Conservation (phyloP, 129 eudicot species). For the Cynara cardunculus region DNA sequence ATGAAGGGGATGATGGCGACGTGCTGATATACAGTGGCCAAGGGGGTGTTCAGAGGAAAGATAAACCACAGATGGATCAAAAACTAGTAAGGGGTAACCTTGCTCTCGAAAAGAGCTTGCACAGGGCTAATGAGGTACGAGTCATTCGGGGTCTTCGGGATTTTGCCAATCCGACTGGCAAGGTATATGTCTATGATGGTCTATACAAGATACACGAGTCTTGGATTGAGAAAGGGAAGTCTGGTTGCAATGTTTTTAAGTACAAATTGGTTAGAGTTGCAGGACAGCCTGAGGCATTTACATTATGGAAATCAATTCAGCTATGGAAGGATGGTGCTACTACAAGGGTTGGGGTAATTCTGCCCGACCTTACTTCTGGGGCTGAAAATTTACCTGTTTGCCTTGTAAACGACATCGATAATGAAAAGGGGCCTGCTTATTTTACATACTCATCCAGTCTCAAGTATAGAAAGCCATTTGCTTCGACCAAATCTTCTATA, state of each 20-base stretch:
- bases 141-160: slow-evolving; percentile 87
- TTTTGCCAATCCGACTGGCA: slow-evolving; percentile 37
- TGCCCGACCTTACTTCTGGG: slow-evolving; percentile 78
- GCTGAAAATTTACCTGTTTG: slow-evolving; percentile 60
- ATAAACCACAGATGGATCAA: slow-evolving; percentile 60
- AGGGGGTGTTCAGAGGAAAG: slow-evolving; percentile 73
- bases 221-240: slow-evolving; percentile 82
- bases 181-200: slow-evolving; percentile 88
- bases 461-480: slow-evolving; percentile 50
- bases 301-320: slow-evolving; percentile 78
- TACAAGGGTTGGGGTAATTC: slow-evolving; percentile 52
- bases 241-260: slow-evolving; percentile 74
- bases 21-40: slow-evolving; percentile 85
- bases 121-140: slow-evolving; percentile 72
- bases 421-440: slow-evolving; percentile 78
- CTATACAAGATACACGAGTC: slow-evolving; percentile 71
- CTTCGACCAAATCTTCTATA: slow-evolving; percentile 30
- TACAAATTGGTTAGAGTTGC: slow-evolving; percentile 66
- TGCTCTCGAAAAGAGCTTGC: slow-evolving; percentile 83
- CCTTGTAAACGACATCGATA: slow-evolving; percentile 74
- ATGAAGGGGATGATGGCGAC: slow-evolving; percentile 79
- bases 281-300: slow-evolving; percentile 77
- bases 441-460: slow-evolving; percentile 52
- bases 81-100: slow-evolving; percentile 86
- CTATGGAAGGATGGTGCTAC: slow-evolving; percentile 69